These are phyloP conservation scores for Sorghum bicolor DNA, from an alignment of 176 grass and related monocot genomes.

Conservation along the genomic window DNA sequence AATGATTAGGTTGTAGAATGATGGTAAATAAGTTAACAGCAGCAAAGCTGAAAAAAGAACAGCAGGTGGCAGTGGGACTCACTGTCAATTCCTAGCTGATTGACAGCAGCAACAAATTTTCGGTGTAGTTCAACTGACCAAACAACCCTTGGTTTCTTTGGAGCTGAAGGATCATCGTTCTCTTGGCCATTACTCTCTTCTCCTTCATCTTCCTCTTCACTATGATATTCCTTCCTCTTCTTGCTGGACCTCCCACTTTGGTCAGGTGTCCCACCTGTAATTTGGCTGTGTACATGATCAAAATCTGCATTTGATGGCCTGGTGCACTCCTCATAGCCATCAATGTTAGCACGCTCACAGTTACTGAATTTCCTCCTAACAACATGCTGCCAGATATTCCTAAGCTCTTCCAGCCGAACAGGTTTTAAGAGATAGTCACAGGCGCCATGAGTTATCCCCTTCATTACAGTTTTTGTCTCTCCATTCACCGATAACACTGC, in stretches of 20 bases:
- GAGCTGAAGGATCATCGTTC: conserved; percentile 66
- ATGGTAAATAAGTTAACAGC: background rate
- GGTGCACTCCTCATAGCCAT: conserved; percentile 49
- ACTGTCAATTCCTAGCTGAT: conserved; percentile 96
- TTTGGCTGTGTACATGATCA: conserved; percentile 29
- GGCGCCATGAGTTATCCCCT: conserved; percentile 95
- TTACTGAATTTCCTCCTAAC: conserved; percentile 69
- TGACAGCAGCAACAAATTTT: conserved; percentile 90
- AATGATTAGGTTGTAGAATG: conserved; percentile 15
- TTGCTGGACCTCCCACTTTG: conserved; percentile 54
- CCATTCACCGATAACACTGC: conserved; percentile 91
- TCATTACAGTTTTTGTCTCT: conserved; percentile 96
- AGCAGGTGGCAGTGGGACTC: conserved; percentile 17
- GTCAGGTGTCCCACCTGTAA: conserved; percentile 45
- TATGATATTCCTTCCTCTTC: conserved; percentile 86
- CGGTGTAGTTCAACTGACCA: conserved; percentile 90
- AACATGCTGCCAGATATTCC: conserved; percentile 98
- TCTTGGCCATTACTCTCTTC: conserved; percentile 64
- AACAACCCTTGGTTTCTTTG: conserved; percentile 92
- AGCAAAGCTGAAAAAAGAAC: background rate
- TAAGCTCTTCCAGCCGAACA: conserved; percentile 90
- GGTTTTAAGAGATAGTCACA: conserved; percentile 96
- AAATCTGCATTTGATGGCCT: conserved; percentile 43
- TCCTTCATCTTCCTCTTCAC: conserved; percentile 70
- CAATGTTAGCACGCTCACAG: conserved; percentile 42